Conservation (phyloP, 352 stramenopile species). For the Globisporangium nunn region DNA sequence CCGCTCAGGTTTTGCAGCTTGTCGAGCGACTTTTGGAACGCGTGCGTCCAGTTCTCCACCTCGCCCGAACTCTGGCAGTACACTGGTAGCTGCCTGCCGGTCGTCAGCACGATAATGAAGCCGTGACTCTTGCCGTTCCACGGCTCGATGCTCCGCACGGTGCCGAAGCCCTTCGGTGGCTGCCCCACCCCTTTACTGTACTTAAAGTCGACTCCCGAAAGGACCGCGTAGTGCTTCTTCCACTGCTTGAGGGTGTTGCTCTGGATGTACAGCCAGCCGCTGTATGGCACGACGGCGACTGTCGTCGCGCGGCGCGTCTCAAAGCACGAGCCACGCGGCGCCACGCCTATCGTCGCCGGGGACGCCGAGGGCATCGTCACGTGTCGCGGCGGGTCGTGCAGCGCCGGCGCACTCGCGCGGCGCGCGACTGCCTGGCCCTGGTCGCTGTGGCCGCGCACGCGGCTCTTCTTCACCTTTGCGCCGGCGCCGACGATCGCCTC, state of each 20-base stretch:
- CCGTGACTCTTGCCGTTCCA: constrained; percentile 45
- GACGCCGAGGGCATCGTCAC: constrained; percentile 9
- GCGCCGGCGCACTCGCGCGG: constrained; percentile 27
- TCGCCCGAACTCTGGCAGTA: constrained; percentile 39
- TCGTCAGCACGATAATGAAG: constrained; percentile 44
- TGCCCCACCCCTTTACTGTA: constrained; percentile 59
- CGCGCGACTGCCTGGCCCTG: constrained; percentile 20
- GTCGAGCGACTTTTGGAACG: constrained; percentile 48
- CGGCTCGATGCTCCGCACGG: constrained; percentile 32
- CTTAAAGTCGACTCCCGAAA: constrained; percentile 69
- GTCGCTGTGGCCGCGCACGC: constrained; percentile 51
- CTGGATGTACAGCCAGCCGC: constrained; percentile 65
- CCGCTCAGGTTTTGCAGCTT: constrained; percentile 36
- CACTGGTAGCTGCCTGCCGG: constrained; percentile 33
- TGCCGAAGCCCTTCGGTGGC: constrained; percentile 58
- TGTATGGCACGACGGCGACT: constrained; percentile 46
- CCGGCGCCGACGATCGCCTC: constrained; percentile 26
- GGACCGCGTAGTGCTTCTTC: constrained; percentile 65
- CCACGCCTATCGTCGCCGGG: neutral
- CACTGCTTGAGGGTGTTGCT: constrained; percentile 51
- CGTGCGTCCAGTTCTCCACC: constrained; percentile 40
- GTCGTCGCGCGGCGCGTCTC: constrained; percentile 47
- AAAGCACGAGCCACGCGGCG: constrained; percentile 45
- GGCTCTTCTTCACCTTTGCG: constrained; percentile 16
- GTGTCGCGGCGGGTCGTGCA: constrained; percentile 18